Evolutionary conservation across 2,329 filamentous ascomycete species (phyloP).

Genomic region (Uncinocarpus reesii): DNA sequence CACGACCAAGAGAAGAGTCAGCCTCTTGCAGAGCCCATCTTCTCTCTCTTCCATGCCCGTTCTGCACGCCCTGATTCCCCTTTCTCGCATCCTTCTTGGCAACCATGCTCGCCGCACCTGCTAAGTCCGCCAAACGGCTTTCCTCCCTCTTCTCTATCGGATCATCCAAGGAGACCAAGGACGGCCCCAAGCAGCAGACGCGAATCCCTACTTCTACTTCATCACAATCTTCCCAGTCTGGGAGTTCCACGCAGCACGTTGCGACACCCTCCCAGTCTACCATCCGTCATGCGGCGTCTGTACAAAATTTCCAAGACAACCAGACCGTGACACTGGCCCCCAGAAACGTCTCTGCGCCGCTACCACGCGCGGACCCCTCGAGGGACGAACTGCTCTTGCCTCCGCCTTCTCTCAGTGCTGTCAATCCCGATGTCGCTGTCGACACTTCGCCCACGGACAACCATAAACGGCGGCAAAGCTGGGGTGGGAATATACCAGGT

Average conservation of each 20-base stretch:
- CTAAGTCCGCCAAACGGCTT: conserved; percentile 37
- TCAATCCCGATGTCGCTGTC: conserved; percentile 31
- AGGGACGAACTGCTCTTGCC: conserved; percentile 28
- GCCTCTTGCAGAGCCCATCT: background rate
- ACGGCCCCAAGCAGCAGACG: too few relatives aligned
- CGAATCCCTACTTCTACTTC: too few relatives aligned
- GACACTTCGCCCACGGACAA: conserved; percentile 23
- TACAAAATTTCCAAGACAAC: conserved; percentile 15
- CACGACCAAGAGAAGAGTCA: background rate
- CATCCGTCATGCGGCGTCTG: conserved; percentile 15
- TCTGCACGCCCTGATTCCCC: background rate
- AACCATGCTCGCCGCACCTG: conserved; percentile 29
- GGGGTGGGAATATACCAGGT: conserved; percentile 26
- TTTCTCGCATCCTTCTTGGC: background rate
- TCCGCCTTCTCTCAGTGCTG: conserved; percentile 32
- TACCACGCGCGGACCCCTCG: conserved; percentile 18
- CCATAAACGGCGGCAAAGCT: conserved; percentile 30
- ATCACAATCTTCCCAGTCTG: conserved; percentile 24
- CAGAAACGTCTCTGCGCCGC: conserved; percentile 17
- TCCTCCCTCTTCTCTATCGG: conserved; percentile 38
- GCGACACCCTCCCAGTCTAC: conserved; percentile 1
- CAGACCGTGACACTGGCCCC: conserved; percentile 1
- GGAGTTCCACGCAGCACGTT: conserved; percentile 13
- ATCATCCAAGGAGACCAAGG: conserved; percentile 26
- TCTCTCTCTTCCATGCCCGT: conserved; percentile 6